Evolutionary conservation across 768 basidiomycete species (phyloP).

Genomic region (Boletales sp.): DNA sequence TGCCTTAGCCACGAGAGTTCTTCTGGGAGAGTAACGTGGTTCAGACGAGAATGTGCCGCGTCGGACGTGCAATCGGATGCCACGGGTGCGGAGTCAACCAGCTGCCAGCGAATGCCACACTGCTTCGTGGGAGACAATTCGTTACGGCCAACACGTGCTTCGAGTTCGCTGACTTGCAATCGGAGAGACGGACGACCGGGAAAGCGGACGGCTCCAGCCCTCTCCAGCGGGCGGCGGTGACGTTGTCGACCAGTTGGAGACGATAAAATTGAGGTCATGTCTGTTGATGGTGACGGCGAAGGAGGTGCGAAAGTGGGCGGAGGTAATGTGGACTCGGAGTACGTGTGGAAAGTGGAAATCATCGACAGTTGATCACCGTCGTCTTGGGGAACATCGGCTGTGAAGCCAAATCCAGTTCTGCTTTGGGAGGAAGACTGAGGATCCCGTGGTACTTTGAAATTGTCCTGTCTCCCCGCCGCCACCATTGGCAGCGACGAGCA

Average conservation of each 20-base stretch:
- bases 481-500: background rate
- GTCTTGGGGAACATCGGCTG: conserved; percentile 9
- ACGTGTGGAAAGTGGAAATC: conserved; percentile 21
- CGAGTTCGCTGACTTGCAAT: conserved; percentile 15
- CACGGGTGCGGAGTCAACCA: conserved; percentile 5
- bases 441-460: conserved; percentile 9
- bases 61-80: conserved; percentile 5
- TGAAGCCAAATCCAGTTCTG: conserved; percentile 9
- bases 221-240: conserved; percentile 30
- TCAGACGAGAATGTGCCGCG: conserved; percentile 9
- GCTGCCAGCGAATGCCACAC: conserved; percentile 9
- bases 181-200: conserved; percentile 25
- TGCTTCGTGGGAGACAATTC: background rate
- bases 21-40: conserved; percentile 29
- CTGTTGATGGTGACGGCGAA: conserved; percentile 27
- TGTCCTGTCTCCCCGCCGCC: background rate
- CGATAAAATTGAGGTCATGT: conserved; percentile 19
- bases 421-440: conserved; percentile 12
- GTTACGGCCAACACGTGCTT: conserved; percentile 3
- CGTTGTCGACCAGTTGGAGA: conserved; percentile 19
- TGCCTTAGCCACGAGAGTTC: conserved; percentile 53
- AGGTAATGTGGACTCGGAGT: conserved; percentile 19
- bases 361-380: conserved; percentile 11
- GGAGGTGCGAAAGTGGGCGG: conserved; percentile 28
- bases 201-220: conserved; percentile 31